Evolutionary conservation across 2,329 filamentous ascomycete species (phyloP).

Genomic region (Talaromyces sp.): DNA sequence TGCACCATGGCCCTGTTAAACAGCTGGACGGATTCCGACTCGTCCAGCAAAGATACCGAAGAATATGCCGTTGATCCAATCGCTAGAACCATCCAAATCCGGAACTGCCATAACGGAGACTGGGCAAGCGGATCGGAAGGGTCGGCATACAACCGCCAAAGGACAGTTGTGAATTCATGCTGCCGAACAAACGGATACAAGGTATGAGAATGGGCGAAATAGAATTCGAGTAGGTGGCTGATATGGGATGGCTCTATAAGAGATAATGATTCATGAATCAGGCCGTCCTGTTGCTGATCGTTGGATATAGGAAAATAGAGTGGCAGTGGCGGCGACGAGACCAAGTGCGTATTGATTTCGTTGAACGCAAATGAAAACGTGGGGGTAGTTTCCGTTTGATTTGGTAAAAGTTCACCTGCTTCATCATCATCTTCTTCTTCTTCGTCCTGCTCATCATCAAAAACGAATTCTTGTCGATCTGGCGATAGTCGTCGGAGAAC

Average conservation of each 20-base stretch:
- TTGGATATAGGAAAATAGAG: not conserved
- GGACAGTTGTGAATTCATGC: constrained; percentile 33
- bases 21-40: constrained; percentile 42
- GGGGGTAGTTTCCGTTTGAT: constrained; percentile 18
- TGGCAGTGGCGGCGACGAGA: constrained; percentile 5
- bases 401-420: not conserved
- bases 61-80: constrained; percentile 48
- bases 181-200: constrained; percentile 45
- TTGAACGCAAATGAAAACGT: not conserved
- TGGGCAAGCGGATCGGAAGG: constrained; percentile 30
- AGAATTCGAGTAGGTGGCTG: constrained; percentile 39
- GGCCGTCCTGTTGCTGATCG: not conserved
- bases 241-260: constrained; percentile 26
- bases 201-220: constrained; percentile 49
- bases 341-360: constrained; percentile 3
- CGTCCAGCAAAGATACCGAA: constrained; percentile 44
- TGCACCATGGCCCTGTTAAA: constrained; percentile 47
- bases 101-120: constrained; percentile 38
- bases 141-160: constrained; percentile 31
- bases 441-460: constrained; percentile 27
- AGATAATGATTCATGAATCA: constrained; percentile 4
- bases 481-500: constrained; percentile 43
- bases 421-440: not conserved
- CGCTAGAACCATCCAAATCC: constrained; percentile 51
- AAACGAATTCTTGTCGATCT: constrained; percentile 45